Percentiles rank a stretch among this genome's conserved stretches.
These are phyloP conservation scores for Proliferodiscus dingleyae DNA, from an alignment of 2,329 filamentous ascomycete species.

Conservation along the genomic window DNA sequence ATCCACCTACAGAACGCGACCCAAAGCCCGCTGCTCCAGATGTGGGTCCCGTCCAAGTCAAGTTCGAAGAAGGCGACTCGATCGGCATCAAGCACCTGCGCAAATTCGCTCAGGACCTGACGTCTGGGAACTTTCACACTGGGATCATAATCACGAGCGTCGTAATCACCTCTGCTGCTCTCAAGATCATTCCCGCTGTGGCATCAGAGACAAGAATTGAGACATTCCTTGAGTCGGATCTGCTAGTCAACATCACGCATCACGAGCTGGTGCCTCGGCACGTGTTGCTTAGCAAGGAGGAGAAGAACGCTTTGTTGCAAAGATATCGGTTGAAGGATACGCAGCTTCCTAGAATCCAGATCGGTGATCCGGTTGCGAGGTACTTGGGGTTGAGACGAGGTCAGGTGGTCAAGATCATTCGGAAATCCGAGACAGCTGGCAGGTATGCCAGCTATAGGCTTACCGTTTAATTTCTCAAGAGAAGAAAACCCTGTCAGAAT, in stretches of 20 bases:
- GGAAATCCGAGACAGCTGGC: slow-evolving; percentile 90
- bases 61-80: slow-evolving; percentile 76
- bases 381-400: slow-evolving; percentile 88
- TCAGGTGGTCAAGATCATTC: slow-evolving; percentile 97
- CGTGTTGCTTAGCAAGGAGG: slow-evolving; percentile 80
- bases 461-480: slow-evolving; percentile 46
- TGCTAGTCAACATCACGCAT: slow-evolving; percentile 96
- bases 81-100: slow-evolving; percentile 93
- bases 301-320: slow-evolving; percentile 80
- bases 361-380: slow-evolving; percentile 85
- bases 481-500: neutral
- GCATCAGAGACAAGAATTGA: slow-evolving; percentile 77
- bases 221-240: slow-evolving; percentile 91
- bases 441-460: slow-evolving; percentile 91
- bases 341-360: slow-evolving; percentile 86
- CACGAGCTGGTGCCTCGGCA: slow-evolving; percentile 96
- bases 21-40: slow-evolving; percentile 64
- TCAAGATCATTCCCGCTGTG: slow-evolving; percentile 78
- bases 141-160: slow-evolving; percentile 86
- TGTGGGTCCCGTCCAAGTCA: slow-evolving; percentile 86
- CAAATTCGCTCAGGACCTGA: slow-evolving; percentile 77
- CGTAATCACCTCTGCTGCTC: slow-evolving; percentile 77
- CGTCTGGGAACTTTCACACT: slow-evolving; percentile 75
- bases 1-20: slow-evolving; percentile 61
- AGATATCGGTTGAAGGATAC: slow-evolving; percentile 96